Conservation (phyloP, 2,329 filamentous ascomycete genomes). For the Arthrocladium fulminans region DNA sequence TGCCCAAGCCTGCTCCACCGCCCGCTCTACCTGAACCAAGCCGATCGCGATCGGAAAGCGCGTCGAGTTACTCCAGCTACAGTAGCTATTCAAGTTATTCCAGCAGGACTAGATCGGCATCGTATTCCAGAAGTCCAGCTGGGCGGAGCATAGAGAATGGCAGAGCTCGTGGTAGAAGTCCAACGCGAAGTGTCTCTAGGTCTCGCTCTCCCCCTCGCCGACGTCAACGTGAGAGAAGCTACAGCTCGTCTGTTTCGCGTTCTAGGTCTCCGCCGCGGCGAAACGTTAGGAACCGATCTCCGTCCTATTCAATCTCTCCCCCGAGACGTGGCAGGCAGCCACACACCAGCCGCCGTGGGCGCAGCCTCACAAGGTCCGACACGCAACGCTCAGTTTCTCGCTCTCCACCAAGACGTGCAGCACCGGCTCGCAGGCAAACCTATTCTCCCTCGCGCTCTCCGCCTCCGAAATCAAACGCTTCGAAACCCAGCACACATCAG, state of each 20-base stretch:
- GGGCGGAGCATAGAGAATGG: conserved; percentile 26
- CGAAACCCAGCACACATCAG: not conserved
- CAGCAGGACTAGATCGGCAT: conserved; percentile 23
- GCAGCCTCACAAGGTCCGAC: conserved; percentile 15
- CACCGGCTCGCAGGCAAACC: conserved; percentile 3
- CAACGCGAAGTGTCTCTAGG: conserved; percentile 18
- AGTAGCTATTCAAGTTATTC: conserved; percentile 53
- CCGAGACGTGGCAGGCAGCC: conserved; percentile 1
- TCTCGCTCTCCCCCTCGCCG: conserved; percentile 23
- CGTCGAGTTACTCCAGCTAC: conserved; percentile 62
- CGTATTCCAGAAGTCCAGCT: conserved; percentile 20
- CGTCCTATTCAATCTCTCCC: conserved; percentile 18
- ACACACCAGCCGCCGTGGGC: conserved; percentile 12
- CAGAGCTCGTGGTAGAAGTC: conserved; percentile 16
- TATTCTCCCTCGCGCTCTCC: conserved; percentile 9
- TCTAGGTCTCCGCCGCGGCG: conserved; percentile 15
- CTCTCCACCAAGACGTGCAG: conserved; percentile 9
- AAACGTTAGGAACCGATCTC: conserved; percentile 16
- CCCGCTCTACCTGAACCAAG: conserved; percentile 45
- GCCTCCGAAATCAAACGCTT: not conserved
- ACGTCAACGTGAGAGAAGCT: conserved; percentile 15
- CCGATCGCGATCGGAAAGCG: conserved; percentile 56
- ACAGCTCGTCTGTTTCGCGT: conserved; percentile 14
- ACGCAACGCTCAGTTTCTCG: conserved; percentile 15
- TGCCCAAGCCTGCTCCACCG: conserved; percentile 73